phyloP scores from a whole-genome alignment of 148 eudicot genomes.

The Camellia sinensis region DNA sequence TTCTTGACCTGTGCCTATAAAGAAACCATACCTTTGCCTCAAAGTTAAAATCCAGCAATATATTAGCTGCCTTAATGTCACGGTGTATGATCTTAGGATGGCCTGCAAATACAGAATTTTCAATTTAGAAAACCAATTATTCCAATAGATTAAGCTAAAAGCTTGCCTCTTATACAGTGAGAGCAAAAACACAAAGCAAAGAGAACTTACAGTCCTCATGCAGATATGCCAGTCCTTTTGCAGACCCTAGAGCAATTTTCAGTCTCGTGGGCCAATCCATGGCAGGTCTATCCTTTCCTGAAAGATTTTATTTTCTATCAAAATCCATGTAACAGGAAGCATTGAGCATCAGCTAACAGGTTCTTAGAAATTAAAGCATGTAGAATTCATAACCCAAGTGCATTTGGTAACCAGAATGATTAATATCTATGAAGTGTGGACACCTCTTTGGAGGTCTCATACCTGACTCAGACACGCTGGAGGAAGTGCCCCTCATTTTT shows the following conservation, averaged over 20 bases:
- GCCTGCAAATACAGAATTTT: conserved; percentile 44
- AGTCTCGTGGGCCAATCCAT: conserved; percentile 69
- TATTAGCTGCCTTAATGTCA: conserved; percentile 94
- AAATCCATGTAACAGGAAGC: neutral
- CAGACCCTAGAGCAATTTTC: conserved; percentile 74
- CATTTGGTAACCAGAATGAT: neutral
- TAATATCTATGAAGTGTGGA: no score
- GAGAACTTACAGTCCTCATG: conserved; percentile 71
- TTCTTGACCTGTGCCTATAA: neutral
- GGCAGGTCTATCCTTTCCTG: conserved; percentile 56
- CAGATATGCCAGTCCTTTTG: conserved; percentile 79
- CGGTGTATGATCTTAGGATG: conserved; percentile 97
- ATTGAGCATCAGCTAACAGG: conserved; percentile 3
- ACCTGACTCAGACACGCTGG: no score
- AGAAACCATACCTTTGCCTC: conserved; percentile 78
- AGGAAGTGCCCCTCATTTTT: no score
- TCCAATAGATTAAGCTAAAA: neutral
- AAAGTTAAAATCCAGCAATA: conserved; percentile 75
- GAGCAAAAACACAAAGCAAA: conserved; percentile 4
- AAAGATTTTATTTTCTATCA: conserved; percentile 22
- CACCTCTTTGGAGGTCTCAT: no score
- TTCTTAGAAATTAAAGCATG: neutral
- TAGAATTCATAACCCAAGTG: neutral
- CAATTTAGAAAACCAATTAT: conserved; percentile 2
- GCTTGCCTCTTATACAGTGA: neutral